phyloP scores from a whole-genome alignment of 2,329 filamentous ascomycete genomes.

The Claviceps sp. region DNA sequence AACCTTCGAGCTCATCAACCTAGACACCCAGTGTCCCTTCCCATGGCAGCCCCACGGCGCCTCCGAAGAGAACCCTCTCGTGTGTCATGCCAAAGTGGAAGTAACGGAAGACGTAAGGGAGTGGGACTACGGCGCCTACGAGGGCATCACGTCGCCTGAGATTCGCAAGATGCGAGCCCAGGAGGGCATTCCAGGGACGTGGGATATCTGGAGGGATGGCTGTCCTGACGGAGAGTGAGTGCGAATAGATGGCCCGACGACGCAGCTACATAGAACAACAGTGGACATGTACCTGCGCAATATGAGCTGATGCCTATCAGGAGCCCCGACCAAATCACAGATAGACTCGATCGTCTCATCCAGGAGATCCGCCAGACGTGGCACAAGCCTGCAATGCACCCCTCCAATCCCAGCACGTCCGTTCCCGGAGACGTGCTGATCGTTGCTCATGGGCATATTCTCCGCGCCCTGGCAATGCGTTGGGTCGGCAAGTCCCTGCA shows the following conservation, averaged over 20 bases:
- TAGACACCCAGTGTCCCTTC: conserved; percentile 53
- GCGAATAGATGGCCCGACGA: neutral
- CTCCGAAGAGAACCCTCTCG: conserved; percentile 22
- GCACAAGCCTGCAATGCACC: conserved; percentile 49
- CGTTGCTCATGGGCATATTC: conserved; percentile 82
- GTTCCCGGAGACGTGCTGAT: conserved; percentile 34
- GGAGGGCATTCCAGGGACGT: conserved; percentile 43
- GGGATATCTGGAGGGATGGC: conserved; percentile 87
- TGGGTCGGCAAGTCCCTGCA: conserved; percentile 65
- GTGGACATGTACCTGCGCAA: too few species aligned
- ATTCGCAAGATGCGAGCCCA: conserved; percentile 47
- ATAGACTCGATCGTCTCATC: conserved; percentile 64
- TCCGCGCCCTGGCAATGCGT: conserved; percentile 75
- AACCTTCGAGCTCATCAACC: conserved; percentile 77
- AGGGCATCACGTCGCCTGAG: conserved; percentile 61
- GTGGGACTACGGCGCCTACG: conserved; percentile 83
- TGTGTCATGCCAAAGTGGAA: conserved; percentile 48
- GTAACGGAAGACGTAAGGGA: conserved; percentile 63
- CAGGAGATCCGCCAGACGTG: conserved; percentile 54
- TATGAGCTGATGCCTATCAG: conserved; percentile 20
- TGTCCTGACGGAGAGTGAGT: conserved; percentile 73
- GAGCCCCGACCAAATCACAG: conserved; percentile 58
- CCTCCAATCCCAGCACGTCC: conserved; percentile 21
- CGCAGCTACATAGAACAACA: neutral
- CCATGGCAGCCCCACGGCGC: conserved; percentile 51